Evolutionary conservation across 2,329 filamentous ascomycete genomes (phyloP).

Genomic region (Penicillium rolfsii): DNA sequence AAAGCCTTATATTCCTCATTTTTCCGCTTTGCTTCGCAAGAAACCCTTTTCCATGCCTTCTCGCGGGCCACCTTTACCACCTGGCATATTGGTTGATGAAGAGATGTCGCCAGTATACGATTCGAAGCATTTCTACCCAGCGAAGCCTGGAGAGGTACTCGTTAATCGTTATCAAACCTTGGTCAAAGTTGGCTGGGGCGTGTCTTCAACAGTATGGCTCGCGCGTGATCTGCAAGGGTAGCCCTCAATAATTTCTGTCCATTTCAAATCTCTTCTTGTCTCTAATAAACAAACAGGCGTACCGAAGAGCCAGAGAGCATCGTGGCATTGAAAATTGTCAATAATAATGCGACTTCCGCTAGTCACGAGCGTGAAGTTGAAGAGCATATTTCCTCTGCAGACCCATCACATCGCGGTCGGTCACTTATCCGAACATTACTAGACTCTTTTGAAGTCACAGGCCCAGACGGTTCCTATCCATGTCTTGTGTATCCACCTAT

Average conservation of each 20-base stretch:
- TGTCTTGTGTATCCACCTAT: constrained; percentile 47
- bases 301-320: constrained; percentile 32
- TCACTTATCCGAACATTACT: constrained; percentile 39
- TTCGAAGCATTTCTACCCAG: constrained; percentile 36
- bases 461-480: constrained; percentile 36
- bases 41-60: constrained; percentile 33
- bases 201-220: constrained; percentile 38
- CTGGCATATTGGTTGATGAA: constrained; percentile 33
- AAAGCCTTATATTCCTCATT: not conserved
- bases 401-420: constrained; percentile 40
- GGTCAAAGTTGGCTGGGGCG: constrained; percentile 37
- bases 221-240: constrained; percentile 37
- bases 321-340: constrained; percentile 35
- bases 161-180: constrained; percentile 34
- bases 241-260: constrained; percentile 21
- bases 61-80: constrained; percentile 29
- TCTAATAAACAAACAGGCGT: constrained; percentile 34
- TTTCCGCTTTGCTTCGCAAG: constrained; percentile 25
- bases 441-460: constrained; percentile 40
- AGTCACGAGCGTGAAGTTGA: constrained; percentile 39
- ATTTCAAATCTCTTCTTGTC: constrained; percentile 17
- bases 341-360: constrained; percentile 30
- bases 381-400: constrained; percentile 37
- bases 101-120: constrained; percentile 36
- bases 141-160: constrained; percentile 36